These are phyloP conservation scores for Stellera chamaejasme DNA, from an alignment of 345 rosid genomes.

Conservation along the genomic window DNA sequence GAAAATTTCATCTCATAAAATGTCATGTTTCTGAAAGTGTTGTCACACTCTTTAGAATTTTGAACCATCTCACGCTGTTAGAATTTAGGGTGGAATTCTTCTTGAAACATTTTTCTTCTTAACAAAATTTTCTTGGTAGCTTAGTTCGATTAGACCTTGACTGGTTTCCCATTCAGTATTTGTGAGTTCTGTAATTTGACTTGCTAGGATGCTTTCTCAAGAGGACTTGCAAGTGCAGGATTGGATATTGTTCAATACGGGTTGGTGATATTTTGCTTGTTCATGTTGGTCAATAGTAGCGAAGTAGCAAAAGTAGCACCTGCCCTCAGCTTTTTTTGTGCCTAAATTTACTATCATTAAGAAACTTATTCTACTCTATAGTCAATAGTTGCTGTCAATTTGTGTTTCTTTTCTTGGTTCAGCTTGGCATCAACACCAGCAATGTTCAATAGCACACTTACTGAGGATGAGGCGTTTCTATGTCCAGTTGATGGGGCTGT, in stretches of 20 bases:
- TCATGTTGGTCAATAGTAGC: neutral
- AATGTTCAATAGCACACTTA: constrained; percentile 92
- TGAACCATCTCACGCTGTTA: too few relatives aligned
- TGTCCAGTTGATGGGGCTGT: constrained; percentile 98
- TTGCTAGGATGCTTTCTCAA: constrained; percentile 82
- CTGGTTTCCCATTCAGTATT: neutral
- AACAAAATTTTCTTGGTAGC: too few relatives aligned
- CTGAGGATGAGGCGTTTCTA: constrained; percentile 48
- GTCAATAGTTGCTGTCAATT: neutral
- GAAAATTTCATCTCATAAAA: too few relatives aligned
- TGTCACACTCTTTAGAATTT: too few relatives aligned
- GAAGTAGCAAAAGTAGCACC: too few relatives aligned
- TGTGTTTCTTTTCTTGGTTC: constrained; percentile 8
- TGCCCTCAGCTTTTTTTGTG: too few relatives aligned
- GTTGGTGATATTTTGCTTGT: constrained; percentile 34
- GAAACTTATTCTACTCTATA: too few relatives aligned
- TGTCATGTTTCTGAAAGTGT: too few relatives aligned
- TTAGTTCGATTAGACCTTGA: too few relatives aligned
- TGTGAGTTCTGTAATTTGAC: constrained; percentile 16
- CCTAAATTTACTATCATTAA: too few relatives aligned
- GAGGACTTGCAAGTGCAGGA: constrained; percentile 67
- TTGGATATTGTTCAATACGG: constrained; percentile 83
- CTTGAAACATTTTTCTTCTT: too few relatives aligned
- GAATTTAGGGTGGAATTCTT: too few relatives aligned
- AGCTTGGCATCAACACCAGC: constrained; percentile 99